These are phyloP conservation scores for Fusarium pseudoanthophilum DNA, from an alignment of 2,329 filamentous ascomycete species.

Conservation along the genomic window DNA sequence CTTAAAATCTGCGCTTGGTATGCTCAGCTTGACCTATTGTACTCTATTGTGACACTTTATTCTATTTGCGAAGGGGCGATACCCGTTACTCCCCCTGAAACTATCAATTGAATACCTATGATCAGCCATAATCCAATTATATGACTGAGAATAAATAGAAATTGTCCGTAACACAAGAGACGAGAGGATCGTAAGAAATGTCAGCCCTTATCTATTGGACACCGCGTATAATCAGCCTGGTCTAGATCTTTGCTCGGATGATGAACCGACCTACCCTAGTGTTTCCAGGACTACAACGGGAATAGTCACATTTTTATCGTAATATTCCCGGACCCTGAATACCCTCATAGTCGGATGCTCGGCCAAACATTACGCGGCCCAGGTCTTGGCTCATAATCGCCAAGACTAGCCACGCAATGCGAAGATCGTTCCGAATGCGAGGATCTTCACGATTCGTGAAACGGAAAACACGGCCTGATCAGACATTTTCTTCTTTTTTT, in stretches of 20 bases:
- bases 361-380: slow-evolving; percentile 18
- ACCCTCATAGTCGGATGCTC: slow-evolving; percentile 13
- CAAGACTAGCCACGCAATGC: slow-evolving; percentile 19
- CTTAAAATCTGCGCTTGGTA: neutral
- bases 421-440: slow-evolving; percentile 7
- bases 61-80: too few species aligned
- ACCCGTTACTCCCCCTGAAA: too few species aligned
- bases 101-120: neutral
- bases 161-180: neutral
- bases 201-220: neutral
- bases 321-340: neutral
- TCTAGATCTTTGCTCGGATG: neutral
- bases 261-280: neutral
- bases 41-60: too few species aligned
- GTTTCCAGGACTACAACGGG: neutral
- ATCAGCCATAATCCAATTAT: neutral
- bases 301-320: neutral
- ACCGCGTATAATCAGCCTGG: neutral
- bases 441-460: neutral
- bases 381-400: slow-evolving; percentile 29
- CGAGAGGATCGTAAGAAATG: neutral
- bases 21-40: neutral
- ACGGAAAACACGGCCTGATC: neutral
- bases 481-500: neutral
- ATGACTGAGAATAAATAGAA: neutral